Evolutionary conservation across 805 yeast genomes (phyloP), one percentile per base, ranked within the genome.

Genomic region (Candida loeiensis): DNA sequence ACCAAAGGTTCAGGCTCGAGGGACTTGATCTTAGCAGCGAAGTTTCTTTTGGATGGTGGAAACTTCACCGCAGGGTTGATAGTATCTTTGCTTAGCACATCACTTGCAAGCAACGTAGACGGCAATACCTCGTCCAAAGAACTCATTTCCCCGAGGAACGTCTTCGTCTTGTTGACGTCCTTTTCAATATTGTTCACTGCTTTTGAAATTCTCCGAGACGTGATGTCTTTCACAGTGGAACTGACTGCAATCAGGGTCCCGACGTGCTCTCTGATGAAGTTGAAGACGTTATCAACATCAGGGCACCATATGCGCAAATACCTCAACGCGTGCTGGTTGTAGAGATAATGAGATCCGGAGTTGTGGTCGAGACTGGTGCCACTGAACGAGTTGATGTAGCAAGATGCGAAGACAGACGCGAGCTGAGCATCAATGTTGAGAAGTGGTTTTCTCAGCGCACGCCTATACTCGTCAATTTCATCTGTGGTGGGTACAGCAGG

Each of bases 291-390:
- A 3, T 47, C 48, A n/a, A 64, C 45, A 36, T 65, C 69, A 5
- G 69, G 65, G 40, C 59, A 51, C 69, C 70, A 65, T 6, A 51
- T 47, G 17, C 46, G 48, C 33, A 67, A 48, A 33, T 61, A 63
- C 18, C 48, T 37, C 34, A 69, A 50, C 1, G 62, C 72, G 19
- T 49, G 54, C 40, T 57, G 51, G 25, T 56, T 45, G 42, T 63
- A 66, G 20, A 39, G 43, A 41, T 60, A 63, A 40, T 65, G 67
- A 2, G 63, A 54, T 3, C 65, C 64, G 34, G 40, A 36, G 11
- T 39, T 39, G 6, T 45, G 24, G 32, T 46, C 43, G 19, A 36
- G 15, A 2, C 64, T 61, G 1, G 69, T 63, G 3, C 65, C 66
- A 9, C 54, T 48, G 18, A 40, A 34, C 17, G 44, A 37, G 39